Percentiles rank a stretch among this genome's conserved stretches.
Conservation (phyloP, 495 filamentous ascomycete species). For the Letharia columbiana region DNA sequence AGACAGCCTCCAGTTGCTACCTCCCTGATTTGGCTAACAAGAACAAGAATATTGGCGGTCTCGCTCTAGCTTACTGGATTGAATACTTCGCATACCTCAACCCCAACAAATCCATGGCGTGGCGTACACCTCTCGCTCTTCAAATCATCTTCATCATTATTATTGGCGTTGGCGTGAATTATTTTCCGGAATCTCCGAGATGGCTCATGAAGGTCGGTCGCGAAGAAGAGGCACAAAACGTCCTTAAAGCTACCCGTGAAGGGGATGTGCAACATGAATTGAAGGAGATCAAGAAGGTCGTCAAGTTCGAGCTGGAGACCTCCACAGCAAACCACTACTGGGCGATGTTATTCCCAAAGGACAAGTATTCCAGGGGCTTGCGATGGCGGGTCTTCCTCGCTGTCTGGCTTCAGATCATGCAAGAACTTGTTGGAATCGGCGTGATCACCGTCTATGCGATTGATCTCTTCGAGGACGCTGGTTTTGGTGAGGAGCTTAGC, state of each 20-base stretch:
- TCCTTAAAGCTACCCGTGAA: conserved; percentile 33
- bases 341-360: conserved; percentile 27
- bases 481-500: conserved; percentile 38
- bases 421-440: conserved; percentile 34
- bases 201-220: conserved; percentile 48
- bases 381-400: conserved; percentile 50
- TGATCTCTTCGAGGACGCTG: conserved; percentile 36
- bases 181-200: conserved; percentile 55
- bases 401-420: conserved; percentile 48
- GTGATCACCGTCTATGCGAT: conserved; percentile 39
- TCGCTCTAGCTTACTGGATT: conserved; percentile 56
- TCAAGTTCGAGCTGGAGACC: conserved; percentile 27
- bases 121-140: conserved; percentile 39
- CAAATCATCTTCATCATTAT: conserved; percentile 45
- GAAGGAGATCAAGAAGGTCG: conserved; percentile 28
- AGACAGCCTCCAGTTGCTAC: conserved; percentile 35
- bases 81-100: conserved; percentile 48
- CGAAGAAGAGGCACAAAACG: conserved; percentile 43
- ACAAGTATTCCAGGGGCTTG: conserved; percentile 39
- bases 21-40: conserved; percentile 39
- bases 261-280: conserved; percentile 29
- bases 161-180: conserved; percentile 43
- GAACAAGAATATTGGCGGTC: conserved; percentile 43
- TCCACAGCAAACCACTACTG: conserved; percentile 24
- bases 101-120: conserved; percentile 33